Evolutionary conservation across 176 grass and related monocot genomes (phyloP).

Genomic region (Secale cereale): DNA sequence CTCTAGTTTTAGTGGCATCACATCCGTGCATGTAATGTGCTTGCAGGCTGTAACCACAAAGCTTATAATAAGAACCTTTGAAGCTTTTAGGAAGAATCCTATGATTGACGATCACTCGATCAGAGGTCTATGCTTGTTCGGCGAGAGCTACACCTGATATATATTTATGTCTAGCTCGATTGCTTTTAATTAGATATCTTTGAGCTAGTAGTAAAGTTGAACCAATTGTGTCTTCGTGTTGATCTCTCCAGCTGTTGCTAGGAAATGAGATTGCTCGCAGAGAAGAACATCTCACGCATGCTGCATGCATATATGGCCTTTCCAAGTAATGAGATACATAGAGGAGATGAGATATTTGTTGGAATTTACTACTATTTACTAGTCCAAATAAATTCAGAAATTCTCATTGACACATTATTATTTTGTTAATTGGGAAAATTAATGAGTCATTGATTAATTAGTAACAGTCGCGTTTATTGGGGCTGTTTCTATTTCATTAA

Average conservation of each 20-base stretch:
- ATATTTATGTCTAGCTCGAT: constrained; percentile 12
- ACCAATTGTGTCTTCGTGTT: constrained; percentile 6
- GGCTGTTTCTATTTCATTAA: no score
- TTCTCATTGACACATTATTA: no score
- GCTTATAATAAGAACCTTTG: constrained; percentile 1
- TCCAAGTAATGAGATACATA: neutral
- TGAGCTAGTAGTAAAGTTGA: neutral
- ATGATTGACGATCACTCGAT: constrained; percentile 1
- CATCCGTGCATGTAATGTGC: constrained; percentile 15
- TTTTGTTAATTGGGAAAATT: no score
- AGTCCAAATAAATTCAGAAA: no score
- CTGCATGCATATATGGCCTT: neutral
- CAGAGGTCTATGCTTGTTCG: constrained; percentile 27
- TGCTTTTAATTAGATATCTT: constrained; percentile 6
- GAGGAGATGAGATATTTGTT: neutral
- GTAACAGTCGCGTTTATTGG: no score
- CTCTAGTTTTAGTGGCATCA: neutral
- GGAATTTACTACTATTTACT: no score
- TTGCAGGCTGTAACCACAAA: constrained; percentile 22
- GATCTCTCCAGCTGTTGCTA: constrained; percentile 25
- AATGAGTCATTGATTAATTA: no score
- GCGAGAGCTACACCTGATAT: neutral
- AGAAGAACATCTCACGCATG: neutral
- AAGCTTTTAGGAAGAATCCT: constrained; percentile 38
- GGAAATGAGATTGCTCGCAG: neutral